These are phyloP conservation scores for Sporothrix dimorphospora DNA, from an alignment of 2,329 filamentous ascomycete species.

Conservation along the genomic window DNA sequence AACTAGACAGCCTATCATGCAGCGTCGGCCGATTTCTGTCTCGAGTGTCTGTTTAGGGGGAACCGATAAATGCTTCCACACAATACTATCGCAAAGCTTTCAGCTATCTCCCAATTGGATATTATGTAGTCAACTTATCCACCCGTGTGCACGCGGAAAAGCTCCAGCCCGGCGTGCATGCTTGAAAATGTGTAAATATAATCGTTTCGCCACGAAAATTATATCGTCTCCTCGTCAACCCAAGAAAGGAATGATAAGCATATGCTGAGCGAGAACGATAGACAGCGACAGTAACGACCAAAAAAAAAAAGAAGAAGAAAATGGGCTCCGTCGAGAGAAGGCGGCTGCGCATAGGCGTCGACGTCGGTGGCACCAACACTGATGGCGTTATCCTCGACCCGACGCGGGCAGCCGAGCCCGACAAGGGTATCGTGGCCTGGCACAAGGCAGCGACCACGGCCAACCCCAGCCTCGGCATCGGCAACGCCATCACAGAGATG, in stretches of 20 bases:
- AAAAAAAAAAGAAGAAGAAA: not conserved
- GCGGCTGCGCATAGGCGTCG: slow-evolving; percentile 48
- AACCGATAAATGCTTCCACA: too few species aligned
- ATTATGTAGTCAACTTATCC: too few species aligned
- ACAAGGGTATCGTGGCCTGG: slow-evolving; percentile 53
- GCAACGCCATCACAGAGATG: slow-evolving; percentile 49
- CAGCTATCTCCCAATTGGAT: not conserved
- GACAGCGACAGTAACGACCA: not conserved
- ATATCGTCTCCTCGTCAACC: too few species aligned
- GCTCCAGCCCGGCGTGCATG: not conserved
- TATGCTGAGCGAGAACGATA: not conserved
- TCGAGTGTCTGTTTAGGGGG: too few species aligned
- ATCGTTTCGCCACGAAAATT: too few species aligned
- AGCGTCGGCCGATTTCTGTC: not conserved
- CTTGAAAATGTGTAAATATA: not conserved
- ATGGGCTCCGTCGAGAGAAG: not conserved
- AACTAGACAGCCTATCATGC: not conserved
- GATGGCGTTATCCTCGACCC: slow-evolving; percentile 57
- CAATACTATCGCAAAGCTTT: too few species aligned
- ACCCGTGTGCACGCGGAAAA: too few species aligned
- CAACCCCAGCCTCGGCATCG: slow-evolving; percentile 53
- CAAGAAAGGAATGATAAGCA: too few species aligned
- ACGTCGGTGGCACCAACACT: slow-evolving; percentile 56
- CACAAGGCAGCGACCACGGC: slow-evolving; percentile 54
- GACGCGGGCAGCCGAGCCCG: slow-evolving; percentile 39